phyloP scores from a whole-genome alignment of 345 rosid species.

The Eucalyptus curtisii region DNA sequence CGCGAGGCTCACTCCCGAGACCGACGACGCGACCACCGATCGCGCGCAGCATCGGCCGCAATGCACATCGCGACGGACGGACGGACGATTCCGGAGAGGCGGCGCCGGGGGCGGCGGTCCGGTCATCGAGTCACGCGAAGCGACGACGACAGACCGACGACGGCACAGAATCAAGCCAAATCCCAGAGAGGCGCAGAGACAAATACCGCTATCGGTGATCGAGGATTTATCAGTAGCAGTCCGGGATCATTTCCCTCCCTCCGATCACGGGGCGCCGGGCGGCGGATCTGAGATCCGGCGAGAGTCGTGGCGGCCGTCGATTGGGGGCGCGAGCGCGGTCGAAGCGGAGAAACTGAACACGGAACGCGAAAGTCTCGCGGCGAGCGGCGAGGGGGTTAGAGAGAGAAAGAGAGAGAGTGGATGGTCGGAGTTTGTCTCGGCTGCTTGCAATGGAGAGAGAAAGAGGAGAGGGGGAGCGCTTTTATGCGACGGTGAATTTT shows the following conservation, averaged over 20 bases:
- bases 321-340: background rate
- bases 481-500: background rate
- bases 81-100: background rate
- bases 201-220: background rate
- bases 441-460: background rate
- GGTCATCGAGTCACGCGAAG: background rate
- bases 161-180: background rate
- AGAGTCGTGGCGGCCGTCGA: background rate
- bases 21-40: background rate
- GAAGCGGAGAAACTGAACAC: background rate
- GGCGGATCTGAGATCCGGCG: background rate
- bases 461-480: background rate
- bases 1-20: background rate
- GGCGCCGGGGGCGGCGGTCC: background rate
- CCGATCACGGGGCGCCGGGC: background rate
- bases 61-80: background rate
- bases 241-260: background rate
- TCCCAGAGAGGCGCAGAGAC: background rate
- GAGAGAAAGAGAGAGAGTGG: background rate
- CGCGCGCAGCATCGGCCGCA: background rate
- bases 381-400: background rate
- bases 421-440: background rate
- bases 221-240: background rate
- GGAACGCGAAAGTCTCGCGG: background rate
- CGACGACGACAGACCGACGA: background rate